Evolutionary conservation across 139 green algal genomes (phyloP).

Genomic region (Raphidocelis subcapitata): DNA sequence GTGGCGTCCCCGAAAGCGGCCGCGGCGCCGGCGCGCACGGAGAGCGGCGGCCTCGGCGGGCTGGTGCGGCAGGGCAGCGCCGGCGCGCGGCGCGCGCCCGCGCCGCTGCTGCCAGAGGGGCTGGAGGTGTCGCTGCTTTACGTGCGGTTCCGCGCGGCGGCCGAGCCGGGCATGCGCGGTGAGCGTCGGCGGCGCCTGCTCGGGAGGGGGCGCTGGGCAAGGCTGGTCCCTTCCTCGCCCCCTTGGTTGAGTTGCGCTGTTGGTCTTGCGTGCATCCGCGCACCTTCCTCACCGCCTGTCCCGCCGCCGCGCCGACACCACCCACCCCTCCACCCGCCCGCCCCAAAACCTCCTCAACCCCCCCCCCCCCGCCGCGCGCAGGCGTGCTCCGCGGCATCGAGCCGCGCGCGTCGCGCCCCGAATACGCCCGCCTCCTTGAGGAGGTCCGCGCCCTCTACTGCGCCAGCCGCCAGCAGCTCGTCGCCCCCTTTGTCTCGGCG

Average conservation of each 20-base stretch:
- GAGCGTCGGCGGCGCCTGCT: too few relatives aligned
- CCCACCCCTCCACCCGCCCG: too few relatives aligned
- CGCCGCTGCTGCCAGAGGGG: conserved; percentile 61
- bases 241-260: background rate
- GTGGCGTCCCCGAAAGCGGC: conserved; percentile 55
- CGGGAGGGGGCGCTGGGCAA: too few relatives aligned
- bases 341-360: too few relatives aligned
- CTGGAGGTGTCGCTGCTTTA: conserved; percentile 89
- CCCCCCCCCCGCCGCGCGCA: too few relatives aligned
- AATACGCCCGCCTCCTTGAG: conserved; percentile 86
- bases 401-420: conserved; percentile 46
- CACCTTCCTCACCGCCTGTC: too few relatives aligned
- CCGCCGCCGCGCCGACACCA: too few relatives aligned
- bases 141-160: conserved; percentile 88
- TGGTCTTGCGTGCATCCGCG: too few relatives aligned
- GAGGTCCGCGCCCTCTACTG: conserved; percentile 79
- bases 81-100: too few relatives aligned
- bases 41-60: too few relatives aligned
- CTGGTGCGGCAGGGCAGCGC: background rate
- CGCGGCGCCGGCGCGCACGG: conserved; percentile 24
- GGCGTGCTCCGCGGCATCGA: conserved; percentile 83
- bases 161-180: conserved; percentile 81
- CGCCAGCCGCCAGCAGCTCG: conserved; percentile 48
- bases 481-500: conserved; percentile 52
- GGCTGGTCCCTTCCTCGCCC: background rate